Percentiles rank a stretch among this genome's conserved stretches.
Conservation (phyloP, 352 stramenopile species). For the Phytophthora colocasiae region DNA sequence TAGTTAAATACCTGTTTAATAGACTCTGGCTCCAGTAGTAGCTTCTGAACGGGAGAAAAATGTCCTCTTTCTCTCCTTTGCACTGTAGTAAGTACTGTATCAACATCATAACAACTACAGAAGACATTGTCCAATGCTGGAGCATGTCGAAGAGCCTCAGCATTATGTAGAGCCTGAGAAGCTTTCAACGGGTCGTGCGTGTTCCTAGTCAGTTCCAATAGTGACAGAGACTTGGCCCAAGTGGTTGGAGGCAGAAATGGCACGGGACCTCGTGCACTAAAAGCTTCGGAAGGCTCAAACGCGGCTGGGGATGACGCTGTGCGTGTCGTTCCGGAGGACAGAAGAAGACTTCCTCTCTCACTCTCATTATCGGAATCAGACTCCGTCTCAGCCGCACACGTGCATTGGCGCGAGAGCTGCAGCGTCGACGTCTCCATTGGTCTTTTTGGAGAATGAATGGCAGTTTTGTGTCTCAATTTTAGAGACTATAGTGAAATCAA, state of each 20-base stretch:
- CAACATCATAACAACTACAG: conserved; percentile 77
- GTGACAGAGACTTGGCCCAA: conserved; percentile 44
- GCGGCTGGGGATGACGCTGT: conserved; percentile 17
- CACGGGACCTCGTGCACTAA: neutral
- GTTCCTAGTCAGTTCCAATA: conserved; percentile 38
- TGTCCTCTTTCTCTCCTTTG: conserved; percentile 60
- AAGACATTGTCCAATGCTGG: conserved; percentile 76
- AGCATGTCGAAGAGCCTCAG: conserved; percentile 67
- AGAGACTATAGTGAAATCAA: conserved; percentile 6
- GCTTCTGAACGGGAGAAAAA: conserved; percentile 73
- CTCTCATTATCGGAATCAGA: conserved; percentile 76
- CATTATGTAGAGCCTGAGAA: conserved; percentile 79
- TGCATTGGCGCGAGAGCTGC: conserved; percentile 64
- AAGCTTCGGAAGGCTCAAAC: neutral
- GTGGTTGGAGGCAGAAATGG: conserved; percentile 10
- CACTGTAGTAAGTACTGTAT: conserved; percentile 69
- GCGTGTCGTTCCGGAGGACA: neutral
- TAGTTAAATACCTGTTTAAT: conserved; percentile 72
- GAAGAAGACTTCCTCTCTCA: conserved; percentile 10
- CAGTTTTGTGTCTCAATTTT: conserved; percentile 16
- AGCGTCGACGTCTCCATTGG: conserved; percentile 11
- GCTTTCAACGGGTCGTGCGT: conserved; percentile 66
- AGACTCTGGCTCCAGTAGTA: conserved; percentile 65
- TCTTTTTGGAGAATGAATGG: conserved; percentile 12
- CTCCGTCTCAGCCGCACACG: conserved; percentile 73